These are phyloP conservation scores for Datura wrightii DNA, from an alignment of 257 asterid genomes.

Conservation along the genomic window DNA sequence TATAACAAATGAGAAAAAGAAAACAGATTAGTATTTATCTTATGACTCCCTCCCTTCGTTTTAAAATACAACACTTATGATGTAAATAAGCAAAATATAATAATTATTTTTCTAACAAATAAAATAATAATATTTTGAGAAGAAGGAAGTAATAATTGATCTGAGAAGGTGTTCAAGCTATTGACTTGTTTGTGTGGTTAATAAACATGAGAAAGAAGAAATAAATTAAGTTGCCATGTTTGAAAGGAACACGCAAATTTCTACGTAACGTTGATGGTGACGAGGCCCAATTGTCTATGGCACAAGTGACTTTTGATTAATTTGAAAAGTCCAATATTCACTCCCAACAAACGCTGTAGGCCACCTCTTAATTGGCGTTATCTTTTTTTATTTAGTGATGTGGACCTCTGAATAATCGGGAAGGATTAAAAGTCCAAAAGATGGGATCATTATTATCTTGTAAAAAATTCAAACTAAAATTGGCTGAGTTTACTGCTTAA, in stretches of 20 bases:
- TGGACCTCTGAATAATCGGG: background rate
- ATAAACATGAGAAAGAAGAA: background rate
- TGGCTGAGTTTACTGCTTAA: background rate
- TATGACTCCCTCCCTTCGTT: background rate
- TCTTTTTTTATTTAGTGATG: background rate
- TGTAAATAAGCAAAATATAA: background rate
- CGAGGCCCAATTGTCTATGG: slow-evolving; percentile 5
- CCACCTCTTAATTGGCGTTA: background rate
- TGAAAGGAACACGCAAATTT: slow-evolving; percentile 22
- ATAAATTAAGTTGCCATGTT: slow-evolving; percentile 16
- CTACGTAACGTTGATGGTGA: slow-evolving; percentile 27
- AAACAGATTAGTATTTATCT: background rate
- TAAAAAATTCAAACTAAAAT: too few relatives aligned
- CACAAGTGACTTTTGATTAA: slow-evolving; percentile 2
- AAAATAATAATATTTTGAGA: background rate
- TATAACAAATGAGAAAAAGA: background rate
- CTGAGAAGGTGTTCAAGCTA: background rate
- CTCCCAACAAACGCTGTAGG: slow-evolving; percentile 6
- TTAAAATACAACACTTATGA: too few relatives aligned
- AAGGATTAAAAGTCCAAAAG: background rate
- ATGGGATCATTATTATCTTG: background rate
- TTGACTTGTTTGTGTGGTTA: background rate
- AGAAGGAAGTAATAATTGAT: background rate
- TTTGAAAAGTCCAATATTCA: slow-evolving; percentile 5
- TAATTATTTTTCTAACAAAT: background rate